Base-by-base conservation (phyloP, 1,284 basidiomycete genomes). In the Stygiomarasmius scandens region DNA sequence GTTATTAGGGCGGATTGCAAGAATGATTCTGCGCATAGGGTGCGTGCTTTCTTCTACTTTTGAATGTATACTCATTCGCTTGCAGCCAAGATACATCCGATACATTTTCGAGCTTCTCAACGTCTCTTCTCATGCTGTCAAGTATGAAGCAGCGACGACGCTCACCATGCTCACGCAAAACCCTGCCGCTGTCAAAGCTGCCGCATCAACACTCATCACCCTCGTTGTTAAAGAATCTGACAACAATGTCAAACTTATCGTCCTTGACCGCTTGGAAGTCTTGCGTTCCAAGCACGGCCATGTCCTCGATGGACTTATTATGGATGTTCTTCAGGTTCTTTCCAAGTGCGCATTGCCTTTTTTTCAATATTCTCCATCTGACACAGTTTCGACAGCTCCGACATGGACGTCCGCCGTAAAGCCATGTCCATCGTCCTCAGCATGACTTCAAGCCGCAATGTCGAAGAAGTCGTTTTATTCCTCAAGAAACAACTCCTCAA, bases 161-260 rank as follows among this genome's bases (percentile, higher is more conserved):
- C 83, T 99, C 50, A 98, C 96, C 0, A 90, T 92, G 1, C 82
- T 99, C 49, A 98, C 96, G 0, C 94, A 97, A 74, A 98, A 97
- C 71, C 90, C 96, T 2, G 93, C 94, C 20, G 96, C 97, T 20
- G 87, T 99, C 64, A 98, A 98, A 82, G 96, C 97, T 61, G 90
- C 96, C 48, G 96, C 95, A 0, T 86, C 89, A 11, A 92, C 88
- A 58, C 89, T 98, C 64, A 93, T 98, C 67, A 93, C 89, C 66
- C 86, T 99, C 56, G 89, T 96, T 58, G 83, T 92, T 70, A 96
- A 96, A 77, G 96, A 98, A 76, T 95, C 95, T 1, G 96, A 98
- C 79, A 99, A 99, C 79, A 99, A 99, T 67, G 96, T 98, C 74
- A 99, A 99, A 76, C 85, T 99, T 58, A 99, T 99, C 63, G 97